Evolutionary conservation across 2,329 filamentous ascomycete species (phyloP).

Genomic region (Colletotrichum cuscutae): DNA sequence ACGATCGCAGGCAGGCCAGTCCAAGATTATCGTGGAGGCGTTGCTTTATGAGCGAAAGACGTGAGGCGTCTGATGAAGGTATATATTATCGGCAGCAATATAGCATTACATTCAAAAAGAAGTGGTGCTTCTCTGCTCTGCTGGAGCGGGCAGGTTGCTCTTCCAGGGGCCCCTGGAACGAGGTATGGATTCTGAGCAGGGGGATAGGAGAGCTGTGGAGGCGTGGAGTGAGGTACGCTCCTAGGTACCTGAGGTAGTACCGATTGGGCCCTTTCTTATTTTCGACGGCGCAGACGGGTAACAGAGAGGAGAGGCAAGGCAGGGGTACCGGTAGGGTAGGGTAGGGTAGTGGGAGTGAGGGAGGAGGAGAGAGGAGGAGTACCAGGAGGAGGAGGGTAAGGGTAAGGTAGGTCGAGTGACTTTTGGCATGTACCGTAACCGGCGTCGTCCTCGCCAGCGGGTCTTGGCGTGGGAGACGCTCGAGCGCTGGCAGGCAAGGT

Average conservation of each 20-base stretch:
- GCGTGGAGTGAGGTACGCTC: slow-evolving; percentile 34
- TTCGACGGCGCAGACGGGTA: slow-evolving; percentile 22
- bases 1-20: slow-evolving; percentile 20
- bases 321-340: neutral
- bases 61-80: slow-evolving; percentile 38
- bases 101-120: slow-evolving; percentile 30
- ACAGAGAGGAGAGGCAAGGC: neutral
- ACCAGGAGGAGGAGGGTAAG: slow-evolving; percentile 8
- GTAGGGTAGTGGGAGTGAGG: slow-evolving; percentile 32
- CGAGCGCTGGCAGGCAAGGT: slow-evolving; percentile 36
- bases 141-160: slow-evolving; percentile 16
- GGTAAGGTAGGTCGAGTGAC: slow-evolving; percentile 32
- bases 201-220: slow-evolving; percentile 36
- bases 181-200: slow-evolving; percentile 36
- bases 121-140: slow-evolving; percentile 34
- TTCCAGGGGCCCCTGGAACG: slow-evolving; percentile 27
- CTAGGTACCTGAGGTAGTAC: slow-evolving; percentile 35
- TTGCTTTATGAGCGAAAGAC: slow-evolving; percentile 29
- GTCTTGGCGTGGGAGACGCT: slow-evolving; percentile 32
- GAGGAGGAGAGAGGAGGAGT: slow-evolving; percentile 38
- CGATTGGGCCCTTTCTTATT: slow-evolving; percentile 34
- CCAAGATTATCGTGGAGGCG: slow-evolving; percentile 35
- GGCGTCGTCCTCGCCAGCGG: slow-evolving; percentile 16
- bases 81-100: slow-evolving; percentile 39
- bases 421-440: slow-evolving; percentile 35